phyloP scores from a whole-genome alignment of 2,329 filamentous ascomycete genomes.

The Purpureocillium lavendulum region DNA sequence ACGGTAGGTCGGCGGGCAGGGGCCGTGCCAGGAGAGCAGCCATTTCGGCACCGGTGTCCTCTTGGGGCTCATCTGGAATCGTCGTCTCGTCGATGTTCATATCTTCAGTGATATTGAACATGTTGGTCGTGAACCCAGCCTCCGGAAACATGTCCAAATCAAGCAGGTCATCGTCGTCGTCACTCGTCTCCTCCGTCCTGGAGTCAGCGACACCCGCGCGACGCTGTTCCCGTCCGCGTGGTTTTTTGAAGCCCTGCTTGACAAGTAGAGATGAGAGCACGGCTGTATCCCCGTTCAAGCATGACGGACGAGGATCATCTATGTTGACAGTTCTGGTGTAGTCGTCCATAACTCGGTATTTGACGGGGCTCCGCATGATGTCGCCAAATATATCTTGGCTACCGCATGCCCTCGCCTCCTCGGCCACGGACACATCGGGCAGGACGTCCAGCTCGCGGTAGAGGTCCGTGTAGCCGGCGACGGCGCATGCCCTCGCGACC shows the following conservation, averaged over 20 bases:
- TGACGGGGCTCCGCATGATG: conserved; percentile 18
- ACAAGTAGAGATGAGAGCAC: not conserved
- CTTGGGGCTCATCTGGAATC: too few species aligned
- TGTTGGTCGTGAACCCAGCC: too few species aligned
- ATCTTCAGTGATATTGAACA: too few species aligned
- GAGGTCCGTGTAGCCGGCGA: conserved; percentile 24
- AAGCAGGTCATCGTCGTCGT: too few species aligned
- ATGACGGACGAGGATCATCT: conserved; percentile 3
- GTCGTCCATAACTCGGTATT: conserved; percentile 26
- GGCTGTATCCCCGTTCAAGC: conserved; percentile 24
- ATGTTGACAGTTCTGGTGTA: conserved; percentile 14
- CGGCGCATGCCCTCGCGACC: conserved; percentile 28
- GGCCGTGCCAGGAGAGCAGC: conserved; percentile 16
- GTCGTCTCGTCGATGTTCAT: too few species aligned
- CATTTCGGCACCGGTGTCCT: not conserved
- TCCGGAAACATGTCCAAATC: too few species aligned
- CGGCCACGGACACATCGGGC: conserved; percentile 28
- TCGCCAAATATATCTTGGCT: conserved; percentile 16
- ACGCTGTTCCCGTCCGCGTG: too few species aligned
- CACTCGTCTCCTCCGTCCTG: too few species aligned
- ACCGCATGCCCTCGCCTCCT: conserved; percentile 25
- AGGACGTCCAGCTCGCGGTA: conserved; percentile 26
- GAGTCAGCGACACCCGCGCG: too few species aligned
- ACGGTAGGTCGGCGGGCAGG: conserved; percentile 25
- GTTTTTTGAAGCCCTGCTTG: too few species aligned